Evolutionary conservation across 208 protist genomes (phyloP).

Genomic region (Dictyostelium gargantuum): DNA sequence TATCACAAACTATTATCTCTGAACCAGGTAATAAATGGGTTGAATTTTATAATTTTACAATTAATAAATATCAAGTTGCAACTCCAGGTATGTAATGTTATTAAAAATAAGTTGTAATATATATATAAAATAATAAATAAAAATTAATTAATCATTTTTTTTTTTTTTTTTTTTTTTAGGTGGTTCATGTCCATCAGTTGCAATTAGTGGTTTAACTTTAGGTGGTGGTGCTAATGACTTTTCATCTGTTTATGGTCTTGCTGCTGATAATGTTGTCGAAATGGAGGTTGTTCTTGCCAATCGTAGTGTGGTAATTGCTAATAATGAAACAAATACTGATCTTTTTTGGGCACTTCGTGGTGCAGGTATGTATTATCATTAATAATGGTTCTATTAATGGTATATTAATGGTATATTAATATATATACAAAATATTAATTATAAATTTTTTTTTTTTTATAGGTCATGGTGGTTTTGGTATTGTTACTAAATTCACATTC

Average conservation of each 20-base stretch:
- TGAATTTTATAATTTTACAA: conserved; percentile 58
- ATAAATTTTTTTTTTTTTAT: too few relatives aligned
- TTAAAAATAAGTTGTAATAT: too few relatives aligned
- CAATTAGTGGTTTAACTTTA: conserved; percentile 58
- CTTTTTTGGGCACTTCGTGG: conserved; percentile 72
- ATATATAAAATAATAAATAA: too few relatives aligned
- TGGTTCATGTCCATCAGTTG: conserved; percentile 71
- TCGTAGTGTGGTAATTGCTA: conserved; percentile 23
- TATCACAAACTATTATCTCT: background rate
- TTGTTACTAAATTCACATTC: conserved; percentile 65
- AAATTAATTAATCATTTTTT: too few relatives aligned
- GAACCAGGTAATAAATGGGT: conserved; percentile 68
- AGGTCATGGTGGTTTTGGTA: conserved; percentile 65
- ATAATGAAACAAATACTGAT: conserved; percentile 1
- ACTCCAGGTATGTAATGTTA: conserved; percentile 25
- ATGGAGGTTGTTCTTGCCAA: conserved; percentile 70
- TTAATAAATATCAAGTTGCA: background rate
- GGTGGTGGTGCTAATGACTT: conserved; percentile 68
- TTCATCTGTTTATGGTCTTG: conserved; percentile 48
- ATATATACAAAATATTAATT: too few relatives aligned
- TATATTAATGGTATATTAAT: too few relatives aligned
- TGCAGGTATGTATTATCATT: background rate
- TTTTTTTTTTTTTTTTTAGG: background rate
- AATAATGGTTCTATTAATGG: too few relatives aligned
- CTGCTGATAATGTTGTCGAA: conserved; percentile 63